Evolutionary conservation across 1,139 yeast species (phyloP).

Genomic region (Geotrichum cucujoidarum): DNA sequence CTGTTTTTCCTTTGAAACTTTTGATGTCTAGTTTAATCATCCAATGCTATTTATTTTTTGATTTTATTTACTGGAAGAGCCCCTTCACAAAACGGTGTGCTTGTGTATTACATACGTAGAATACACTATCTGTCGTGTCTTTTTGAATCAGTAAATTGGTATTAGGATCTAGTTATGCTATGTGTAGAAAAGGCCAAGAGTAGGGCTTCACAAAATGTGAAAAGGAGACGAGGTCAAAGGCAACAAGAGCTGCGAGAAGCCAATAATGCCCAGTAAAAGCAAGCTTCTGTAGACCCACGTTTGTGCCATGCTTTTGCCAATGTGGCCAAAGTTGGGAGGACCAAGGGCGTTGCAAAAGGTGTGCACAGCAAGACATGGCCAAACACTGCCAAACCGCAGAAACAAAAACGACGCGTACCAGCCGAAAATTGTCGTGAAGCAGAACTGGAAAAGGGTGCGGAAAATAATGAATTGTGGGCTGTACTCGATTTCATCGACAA

Average conservation of each 20-base stretch:
- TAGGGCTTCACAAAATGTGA: constrained; percentile 10
- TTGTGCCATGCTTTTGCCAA: constrained; percentile 20
- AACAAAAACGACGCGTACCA: constrained; percentile 61
- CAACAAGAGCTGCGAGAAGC: constrained; percentile 33
- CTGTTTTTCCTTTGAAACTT: too few species aligned
- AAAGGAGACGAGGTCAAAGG: constrained; percentile 14
- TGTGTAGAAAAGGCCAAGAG: too few species aligned
- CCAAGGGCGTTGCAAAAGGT: constrained; percentile 74
- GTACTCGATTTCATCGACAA: constrained; percentile 24
- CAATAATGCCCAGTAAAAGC: constrained; percentile 43
- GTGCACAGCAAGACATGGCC: constrained; percentile 65
- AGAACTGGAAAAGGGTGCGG: constrained; percentile 52
- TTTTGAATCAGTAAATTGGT: too few species aligned
- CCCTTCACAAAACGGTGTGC: too few species aligned
- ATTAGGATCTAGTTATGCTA: too few species aligned
- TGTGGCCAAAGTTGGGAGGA: constrained; percentile 49
- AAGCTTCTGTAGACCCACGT: constrained; percentile 41
- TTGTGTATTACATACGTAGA: too few species aligned
- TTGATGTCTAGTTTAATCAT: too few species aligned
- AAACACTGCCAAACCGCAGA: constrained; percentile 49
- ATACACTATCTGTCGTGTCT: too few species aligned
- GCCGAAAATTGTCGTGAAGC: constrained; percentile 79
- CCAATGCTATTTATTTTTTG: constrained; percentile 2
- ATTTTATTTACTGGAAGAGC: neutral
- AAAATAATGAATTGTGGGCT: constrained; percentile 35